Conservation (phyloP, 352 stramenopile species). For the Thalassiosira mediterranea region DNA sequence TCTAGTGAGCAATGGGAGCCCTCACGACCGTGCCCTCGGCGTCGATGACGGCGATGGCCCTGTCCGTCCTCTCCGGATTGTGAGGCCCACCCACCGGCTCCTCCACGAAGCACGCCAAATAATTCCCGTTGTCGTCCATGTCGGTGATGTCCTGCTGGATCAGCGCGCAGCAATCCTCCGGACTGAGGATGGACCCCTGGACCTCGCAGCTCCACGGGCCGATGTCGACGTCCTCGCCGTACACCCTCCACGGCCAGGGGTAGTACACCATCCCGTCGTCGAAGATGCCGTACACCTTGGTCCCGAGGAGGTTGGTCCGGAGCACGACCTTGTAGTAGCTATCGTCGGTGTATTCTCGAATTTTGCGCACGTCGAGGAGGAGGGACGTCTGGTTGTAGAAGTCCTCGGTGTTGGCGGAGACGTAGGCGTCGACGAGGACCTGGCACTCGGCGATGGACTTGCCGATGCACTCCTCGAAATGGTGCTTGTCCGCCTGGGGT, state of each 20-base stretch:
- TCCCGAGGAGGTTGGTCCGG: conserved; percentile 10
- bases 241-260: conserved; percentile 26
- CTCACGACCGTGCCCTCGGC: conserved; percentile 8
- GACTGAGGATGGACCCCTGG: not conserved
- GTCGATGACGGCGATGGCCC: conserved; percentile 27
- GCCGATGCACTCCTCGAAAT: conserved; percentile 29
- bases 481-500: conserved; percentile 10
- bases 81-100: conserved; percentile 23
- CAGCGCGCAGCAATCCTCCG: conserved; percentile 25
- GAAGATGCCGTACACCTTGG: conserved; percentile 18
- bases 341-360: conserved; percentile 22
- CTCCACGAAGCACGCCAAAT: conserved; percentile 39
- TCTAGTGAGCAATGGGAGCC: conserved; percentile 24
- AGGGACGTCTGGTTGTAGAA: conserved; percentile 16
- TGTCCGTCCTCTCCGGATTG: conserved; percentile 24
- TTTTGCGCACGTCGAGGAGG: conserved; percentile 14
- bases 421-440: conserved; percentile 10
- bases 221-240: conserved; percentile 4
- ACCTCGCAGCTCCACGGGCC: conserved; percentile 29
- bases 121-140: conserved; percentile 34
- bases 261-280: conserved; percentile 36
- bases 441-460: conserved; percentile 26
- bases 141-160: conserved; percentile 19
- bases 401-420: not conserved
- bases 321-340: conserved; percentile 39